phyloP scores from a whole-genome alignment of 495 filamentous ascomycete species.

The Astrocystis sublimbata region DNA sequence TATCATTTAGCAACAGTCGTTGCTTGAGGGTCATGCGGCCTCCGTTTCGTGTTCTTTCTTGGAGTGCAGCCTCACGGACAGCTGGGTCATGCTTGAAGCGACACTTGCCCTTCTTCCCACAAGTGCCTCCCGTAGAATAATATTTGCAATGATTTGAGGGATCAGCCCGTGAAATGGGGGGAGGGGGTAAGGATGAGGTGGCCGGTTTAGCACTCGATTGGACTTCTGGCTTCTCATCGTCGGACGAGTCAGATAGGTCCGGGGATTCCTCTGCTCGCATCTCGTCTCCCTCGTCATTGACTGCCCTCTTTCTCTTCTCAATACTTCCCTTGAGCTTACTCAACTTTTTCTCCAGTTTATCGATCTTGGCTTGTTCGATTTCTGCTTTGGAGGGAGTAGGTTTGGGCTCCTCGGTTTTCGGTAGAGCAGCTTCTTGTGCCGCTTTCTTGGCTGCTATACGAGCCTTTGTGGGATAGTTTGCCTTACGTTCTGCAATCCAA shows the following conservation, averaged over 20 bases:
- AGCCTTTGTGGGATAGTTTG: conserved; percentile 73
- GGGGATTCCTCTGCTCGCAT: conserved; percentile 45
- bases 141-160: conserved; percentile 61
- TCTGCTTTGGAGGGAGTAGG: conserved; percentile 31
- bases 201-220: conserved; percentile 34
- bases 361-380: conserved; percentile 47
- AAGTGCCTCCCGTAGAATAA: conserved; percentile 59
- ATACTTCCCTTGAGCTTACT: conserved; percentile 55
- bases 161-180: conserved; percentile 50
- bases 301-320: conserved; percentile 57
- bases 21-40: conserved; percentile 58
- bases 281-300: conserved; percentile 58
- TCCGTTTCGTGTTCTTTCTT: conserved; percentile 53
- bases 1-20: conserved; percentile 57
- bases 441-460: conserved; percentile 56
- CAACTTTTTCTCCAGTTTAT: conserved; percentile 52
- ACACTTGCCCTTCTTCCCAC: conserved; percentile 65
- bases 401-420: conserved; percentile 31
- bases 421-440: conserved; percentile 17
- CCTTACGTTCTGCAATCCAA: conserved; percentile 80
- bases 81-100: conserved; percentile 60
- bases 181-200: conserved; percentile 35
- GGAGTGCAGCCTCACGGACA: conserved; percentile 54
- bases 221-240: conserved; percentile 52
- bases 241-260: conserved; percentile 39